phyloP scores from a whole-genome alignment of 2,329 filamentous ascomycete species.

The Trichoderma citrinoviride region DNA sequence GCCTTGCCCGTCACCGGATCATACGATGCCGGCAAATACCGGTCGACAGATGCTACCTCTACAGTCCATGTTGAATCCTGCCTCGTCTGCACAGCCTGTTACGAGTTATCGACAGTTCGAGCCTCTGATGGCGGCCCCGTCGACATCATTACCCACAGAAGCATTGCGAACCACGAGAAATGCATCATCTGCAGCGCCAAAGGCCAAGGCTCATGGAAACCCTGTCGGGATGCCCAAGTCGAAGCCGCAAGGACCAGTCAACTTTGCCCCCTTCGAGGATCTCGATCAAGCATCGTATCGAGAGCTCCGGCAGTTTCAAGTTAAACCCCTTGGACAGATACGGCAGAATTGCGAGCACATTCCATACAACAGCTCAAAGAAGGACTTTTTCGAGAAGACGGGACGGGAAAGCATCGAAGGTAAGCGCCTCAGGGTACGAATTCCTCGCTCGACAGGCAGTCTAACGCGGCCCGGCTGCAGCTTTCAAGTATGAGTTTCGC shows the following conservation, averaged over 20 bases:
- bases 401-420: conserved; percentile 86
- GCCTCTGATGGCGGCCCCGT: conserved; percentile 26
- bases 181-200: background rate
- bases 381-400: conserved; percentile 81
- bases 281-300: conserved; percentile 55
- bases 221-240: conserved; percentile 49
- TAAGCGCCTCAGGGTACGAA: conserved; percentile 38
- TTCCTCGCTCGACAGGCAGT: background rate
- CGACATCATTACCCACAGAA: conserved; percentile 29
- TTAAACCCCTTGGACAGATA: conserved; percentile 65
- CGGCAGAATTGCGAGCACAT: conserved; percentile 68
- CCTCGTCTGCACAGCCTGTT: conserved; percentile 44
- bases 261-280: conserved; percentile 71
- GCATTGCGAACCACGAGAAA: background rate
- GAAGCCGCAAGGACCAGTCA: conserved; percentile 63
- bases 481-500: conserved; percentile 81
- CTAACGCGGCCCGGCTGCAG: conserved; percentile 41
- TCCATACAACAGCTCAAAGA: conserved; percentile 93
- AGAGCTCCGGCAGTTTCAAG: conserved; percentile 60
- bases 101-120: conserved; percentile 38
- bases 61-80: conserved; percentile 64
- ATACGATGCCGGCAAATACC: conserved; percentile 24
- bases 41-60: conserved; percentile 58
- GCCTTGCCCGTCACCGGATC: background rate
- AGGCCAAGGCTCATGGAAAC: conserved; percentile 41